Evolutionary conservation across 2,329 filamentous ascomycete species (phyloP).

Genomic region (Emergomyces orientalis): DNA sequence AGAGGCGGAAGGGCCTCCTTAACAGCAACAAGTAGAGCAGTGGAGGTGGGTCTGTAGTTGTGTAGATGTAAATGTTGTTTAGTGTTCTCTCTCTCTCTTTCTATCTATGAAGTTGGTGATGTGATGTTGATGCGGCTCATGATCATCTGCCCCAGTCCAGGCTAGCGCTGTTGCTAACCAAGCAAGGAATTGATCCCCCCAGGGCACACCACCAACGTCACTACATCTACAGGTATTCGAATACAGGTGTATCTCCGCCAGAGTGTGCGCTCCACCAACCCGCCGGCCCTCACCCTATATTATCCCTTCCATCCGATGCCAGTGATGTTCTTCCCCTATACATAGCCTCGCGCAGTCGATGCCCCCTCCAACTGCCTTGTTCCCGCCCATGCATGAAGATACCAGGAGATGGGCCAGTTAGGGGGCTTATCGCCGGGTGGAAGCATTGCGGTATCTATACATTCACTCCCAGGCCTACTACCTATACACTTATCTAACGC

Average conservation of each 20-base stretch:
- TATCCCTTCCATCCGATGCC: background rate
- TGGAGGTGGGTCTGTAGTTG: background rate
- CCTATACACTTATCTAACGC: background rate
- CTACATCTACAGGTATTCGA: background rate
- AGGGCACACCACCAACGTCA: background rate
- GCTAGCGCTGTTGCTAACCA: background rate
- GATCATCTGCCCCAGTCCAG: background rate
- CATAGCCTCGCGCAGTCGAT: background rate
- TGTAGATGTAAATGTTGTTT: background rate
- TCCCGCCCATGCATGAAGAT: slow-evolving; percentile 29
- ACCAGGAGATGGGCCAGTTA: slow-evolving; percentile 55
- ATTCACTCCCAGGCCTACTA: background rate
- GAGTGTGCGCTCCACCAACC: background rate
- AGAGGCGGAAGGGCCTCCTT: background rate
- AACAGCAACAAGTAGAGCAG: background rate
- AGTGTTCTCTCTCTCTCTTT: background rate
- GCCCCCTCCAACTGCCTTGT: slow-evolving; percentile 31
- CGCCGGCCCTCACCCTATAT: background rate
- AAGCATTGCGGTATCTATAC: slow-evolving; percentile 58
- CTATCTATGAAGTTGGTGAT: background rate
- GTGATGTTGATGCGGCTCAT: background rate
- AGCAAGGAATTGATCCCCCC: background rate
- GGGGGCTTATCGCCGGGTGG: slow-evolving; percentile 68
- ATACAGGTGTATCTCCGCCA: background rate
- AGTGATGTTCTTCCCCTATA: background rate